Evolutionary conservation across 2,329 filamentous ascomycete genomes (phyloP).

Genomic region (Aspergillus hortae): DNA sequence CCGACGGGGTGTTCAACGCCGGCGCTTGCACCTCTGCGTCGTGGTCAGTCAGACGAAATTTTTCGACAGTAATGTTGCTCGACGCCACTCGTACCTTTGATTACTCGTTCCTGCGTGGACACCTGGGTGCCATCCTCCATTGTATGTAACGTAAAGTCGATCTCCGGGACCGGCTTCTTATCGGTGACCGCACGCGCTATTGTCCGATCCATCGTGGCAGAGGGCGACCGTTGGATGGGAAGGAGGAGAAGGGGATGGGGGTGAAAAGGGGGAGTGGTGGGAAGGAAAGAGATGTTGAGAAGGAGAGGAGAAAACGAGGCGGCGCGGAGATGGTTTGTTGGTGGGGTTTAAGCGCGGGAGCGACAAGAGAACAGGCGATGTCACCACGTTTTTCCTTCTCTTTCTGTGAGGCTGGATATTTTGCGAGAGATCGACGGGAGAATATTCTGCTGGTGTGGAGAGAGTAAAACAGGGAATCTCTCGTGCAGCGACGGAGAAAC

Average conservation of each 20-base stretch:
- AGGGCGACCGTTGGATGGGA: slow-evolving; percentile 1
- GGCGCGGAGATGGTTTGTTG: slow-evolving; percentile 11
- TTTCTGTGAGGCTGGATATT: too few relatives aligned
- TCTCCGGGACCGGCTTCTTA: slow-evolving; percentile 94
- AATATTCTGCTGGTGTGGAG: background rate
- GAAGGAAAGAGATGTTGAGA: background rate
- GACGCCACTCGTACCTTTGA: slow-evolving; percentile 71
- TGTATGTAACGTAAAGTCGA: slow-evolving; percentile 96
- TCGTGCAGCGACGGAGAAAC: too few relatives aligned
- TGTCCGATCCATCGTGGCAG: slow-evolving; percentile 38
- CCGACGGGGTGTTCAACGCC: slow-evolving; percentile 84
- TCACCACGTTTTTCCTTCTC: too few relatives aligned
- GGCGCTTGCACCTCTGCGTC: slow-evolving; percentile 89
- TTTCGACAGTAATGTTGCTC: background rate
- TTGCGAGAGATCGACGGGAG: too few relatives aligned
- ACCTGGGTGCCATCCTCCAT: slow-evolving; percentile 98
- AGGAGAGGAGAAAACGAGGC: slow-evolving; percentile 3
- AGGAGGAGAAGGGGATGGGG: background rate
- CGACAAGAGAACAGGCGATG: background rate
- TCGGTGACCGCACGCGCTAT: slow-evolving; percentile 87
- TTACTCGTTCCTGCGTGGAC: slow-evolving; percentile 91
- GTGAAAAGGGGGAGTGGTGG: slow-evolving; percentile 7
- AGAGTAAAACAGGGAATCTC: background rate
- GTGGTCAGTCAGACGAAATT: background rate
- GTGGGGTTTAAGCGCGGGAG: slow-evolving; percentile 19